phyloP scores from a whole-genome alignment of 2,329 filamentous ascomycete genomes.

The Aspergillus calidoustus region DNA sequence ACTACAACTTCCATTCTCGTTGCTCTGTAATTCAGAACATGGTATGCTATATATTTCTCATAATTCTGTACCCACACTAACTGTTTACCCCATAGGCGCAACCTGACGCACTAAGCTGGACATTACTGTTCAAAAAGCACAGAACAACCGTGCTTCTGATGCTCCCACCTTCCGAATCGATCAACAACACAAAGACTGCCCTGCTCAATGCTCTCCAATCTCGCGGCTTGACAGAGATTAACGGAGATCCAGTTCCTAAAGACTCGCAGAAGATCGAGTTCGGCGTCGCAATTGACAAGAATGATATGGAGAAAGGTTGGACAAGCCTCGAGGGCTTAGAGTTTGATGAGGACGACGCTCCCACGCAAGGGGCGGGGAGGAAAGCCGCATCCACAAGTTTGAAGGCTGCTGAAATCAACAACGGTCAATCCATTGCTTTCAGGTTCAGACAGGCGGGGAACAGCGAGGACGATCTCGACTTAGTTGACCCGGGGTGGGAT shows the following conservation, averaged over 20 bases:
- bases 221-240: constrained; percentile 46
- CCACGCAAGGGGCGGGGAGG: constrained; percentile 35
- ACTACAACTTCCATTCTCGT: background rate
- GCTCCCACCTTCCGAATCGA: constrained; percentile 61
- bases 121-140: constrained; percentile 74
- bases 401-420: constrained; percentile 33
- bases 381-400: constrained; percentile 31
- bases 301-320: constrained; percentile 57
- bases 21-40: constrained; percentile 12
- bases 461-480: constrained; percentile 29
- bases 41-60: constrained; percentile 14
- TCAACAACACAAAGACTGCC: constrained; percentile 61
- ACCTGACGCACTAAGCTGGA: constrained; percentile 58
- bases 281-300: constrained; percentile 52
- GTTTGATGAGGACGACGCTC: constrained; percentile 29
- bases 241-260: constrained; percentile 43
- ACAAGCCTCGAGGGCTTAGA: constrained; percentile 43
- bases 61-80: background rate
- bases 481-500: constrained; percentile 43
- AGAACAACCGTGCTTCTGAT: constrained; percentile 73
- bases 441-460: constrained; percentile 35
- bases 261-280: constrained; percentile 51
- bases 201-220: constrained; percentile 62
- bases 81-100: constrained; percentile 22
- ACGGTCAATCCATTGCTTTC: constrained; percentile 41